Evolutionary conservation across 768 basidiomycete species (phyloP).

Genomic region (Hygrophorus pudorinus): DNA sequence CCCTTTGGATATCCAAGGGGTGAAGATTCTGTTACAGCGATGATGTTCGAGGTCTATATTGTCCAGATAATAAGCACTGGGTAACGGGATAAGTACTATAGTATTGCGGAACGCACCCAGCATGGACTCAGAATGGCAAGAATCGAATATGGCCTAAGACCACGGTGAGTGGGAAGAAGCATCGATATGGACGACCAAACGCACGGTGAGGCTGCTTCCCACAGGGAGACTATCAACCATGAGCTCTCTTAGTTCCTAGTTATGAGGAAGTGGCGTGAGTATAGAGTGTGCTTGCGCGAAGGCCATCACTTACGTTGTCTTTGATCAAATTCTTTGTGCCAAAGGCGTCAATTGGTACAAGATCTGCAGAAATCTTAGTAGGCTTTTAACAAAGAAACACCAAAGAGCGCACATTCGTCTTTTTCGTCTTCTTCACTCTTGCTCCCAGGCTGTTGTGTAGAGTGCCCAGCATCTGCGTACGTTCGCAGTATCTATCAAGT

Average conservation of each 20-base stretch:
- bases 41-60: conserved; percentile 33
- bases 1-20: conserved; percentile 38
- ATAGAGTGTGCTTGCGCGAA: background rate
- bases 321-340: conserved; percentile 1
- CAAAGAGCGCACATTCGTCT: conserved; percentile 27
- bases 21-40: conserved; percentile 34
- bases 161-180: background rate
- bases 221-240: conserved; percentile 14
- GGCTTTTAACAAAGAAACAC: too few species aligned
- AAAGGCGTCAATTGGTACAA: conserved; percentile 1
- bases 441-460: conserved; percentile 25
- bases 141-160: conserved; percentile 10
- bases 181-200: background rate
- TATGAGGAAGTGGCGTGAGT: background rate
- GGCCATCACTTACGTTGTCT: conserved; percentile 3
- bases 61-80: background rate
- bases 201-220: conserved; percentile 13
- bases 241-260: conserved; percentile 12
- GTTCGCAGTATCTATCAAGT: background rate
- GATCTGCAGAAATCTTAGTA: background rate
- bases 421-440: conserved; percentile 30
- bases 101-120: conserved; percentile 11
- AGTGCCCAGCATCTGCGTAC: conserved; percentile 34
- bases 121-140: conserved; percentile 17
- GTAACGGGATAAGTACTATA: background rate